Conservation (phyloP, 768 basidiomycete genomes). For the Pleurotus tuoliensis region DNA sequence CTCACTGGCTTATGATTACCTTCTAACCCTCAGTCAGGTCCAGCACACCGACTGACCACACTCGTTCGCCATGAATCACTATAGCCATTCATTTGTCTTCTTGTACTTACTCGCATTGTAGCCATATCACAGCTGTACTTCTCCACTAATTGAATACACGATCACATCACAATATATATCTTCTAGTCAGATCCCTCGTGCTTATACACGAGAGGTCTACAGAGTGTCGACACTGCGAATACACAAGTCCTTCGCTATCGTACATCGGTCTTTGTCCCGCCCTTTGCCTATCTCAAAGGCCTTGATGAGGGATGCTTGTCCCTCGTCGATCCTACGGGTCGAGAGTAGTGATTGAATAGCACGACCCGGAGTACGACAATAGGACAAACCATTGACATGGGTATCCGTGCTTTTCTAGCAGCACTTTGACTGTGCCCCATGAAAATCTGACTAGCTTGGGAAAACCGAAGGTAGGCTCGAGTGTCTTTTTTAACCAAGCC, state of each 20-base stretch:
- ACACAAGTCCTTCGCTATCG: constrained; percentile 69
- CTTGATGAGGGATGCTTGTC: constrained; percentile 68
- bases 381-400: constrained; percentile 68
- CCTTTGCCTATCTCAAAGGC: constrained; percentile 71
- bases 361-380: not conserved
- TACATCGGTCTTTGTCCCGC: constrained; percentile 70
- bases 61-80: too few relatives aligned
- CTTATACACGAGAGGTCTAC: constrained; percentile 22
- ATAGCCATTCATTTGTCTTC: too few relatives aligned
- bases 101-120: too few relatives aligned
- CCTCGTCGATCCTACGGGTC: constrained; percentile 73
- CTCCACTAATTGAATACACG: too few relatives aligned
- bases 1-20: too few relatives aligned
- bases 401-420: constrained; percentile 78
- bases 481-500: constrained; percentile 69
- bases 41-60: too few relatives aligned
- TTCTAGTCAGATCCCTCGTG: too few relatives aligned
- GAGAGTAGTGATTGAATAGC: not conserved
- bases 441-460: constrained; percentile 90
- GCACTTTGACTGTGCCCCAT: constrained; percentile 89
- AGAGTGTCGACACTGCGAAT: constrained; percentile 67
- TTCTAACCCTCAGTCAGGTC: too few relatives aligned
- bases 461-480: constrained; percentile 90
- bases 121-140: too few relatives aligned
- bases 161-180: too few relatives aligned